Percentiles rank a stretch among this genome's conserved stretches.
phyloP scores from a whole-genome alignment of 495 filamentous ascomycete genomes.

The Penicillium mononematosum region DNA sequence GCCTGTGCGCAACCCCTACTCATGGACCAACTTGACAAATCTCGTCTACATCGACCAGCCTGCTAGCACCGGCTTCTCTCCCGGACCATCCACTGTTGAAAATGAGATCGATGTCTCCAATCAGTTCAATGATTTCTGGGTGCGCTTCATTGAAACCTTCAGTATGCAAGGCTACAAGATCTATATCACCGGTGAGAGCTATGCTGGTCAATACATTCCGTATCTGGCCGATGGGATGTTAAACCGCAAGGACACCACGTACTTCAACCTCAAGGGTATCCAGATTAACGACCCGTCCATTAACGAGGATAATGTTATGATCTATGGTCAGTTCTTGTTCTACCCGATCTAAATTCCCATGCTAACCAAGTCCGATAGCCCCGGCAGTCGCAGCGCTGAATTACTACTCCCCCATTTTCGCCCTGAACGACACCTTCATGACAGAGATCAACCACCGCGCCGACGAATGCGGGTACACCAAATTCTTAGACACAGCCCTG shows the following conservation, averaged over 20 bases:
- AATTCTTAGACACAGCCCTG: constrained; percentile 60
- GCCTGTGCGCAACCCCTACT: constrained; percentile 64
- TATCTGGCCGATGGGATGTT: constrained; percentile 78
- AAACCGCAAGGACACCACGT: constrained; percentile 61
- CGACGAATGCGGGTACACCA: constrained; percentile 63
- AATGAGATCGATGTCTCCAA: constrained; percentile 62
- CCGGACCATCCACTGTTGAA: constrained; percentile 58
- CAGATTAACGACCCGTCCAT: constrained; percentile 70
- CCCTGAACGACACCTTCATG: constrained; percentile 66
- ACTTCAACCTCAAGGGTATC: constrained; percentile 67
- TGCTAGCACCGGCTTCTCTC: constrained; percentile 71
- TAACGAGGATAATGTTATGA: constrained; percentile 44
- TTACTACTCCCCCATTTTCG: constrained; percentile 59
- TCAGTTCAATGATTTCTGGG: constrained; percentile 71
- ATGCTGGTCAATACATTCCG: constrained; percentile 75
- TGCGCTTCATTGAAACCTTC: constrained; percentile 68
- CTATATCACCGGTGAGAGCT: constrained; percentile 69
- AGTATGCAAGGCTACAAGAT: constrained; percentile 60
- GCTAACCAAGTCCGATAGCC: constrained; percentile 35
- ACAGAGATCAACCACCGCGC: constrained; percentile 53
- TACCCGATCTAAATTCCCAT: not conserved
- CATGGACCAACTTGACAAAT: constrained; percentile 74
- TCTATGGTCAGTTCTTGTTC: constrained; percentile 25
- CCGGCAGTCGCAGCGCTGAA: constrained; percentile 62
- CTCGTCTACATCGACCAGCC: constrained; percentile 76